phyloP scores from a whole-genome alignment of 495 filamentous ascomycete species.

The Penicillium malachiteum region DNA sequence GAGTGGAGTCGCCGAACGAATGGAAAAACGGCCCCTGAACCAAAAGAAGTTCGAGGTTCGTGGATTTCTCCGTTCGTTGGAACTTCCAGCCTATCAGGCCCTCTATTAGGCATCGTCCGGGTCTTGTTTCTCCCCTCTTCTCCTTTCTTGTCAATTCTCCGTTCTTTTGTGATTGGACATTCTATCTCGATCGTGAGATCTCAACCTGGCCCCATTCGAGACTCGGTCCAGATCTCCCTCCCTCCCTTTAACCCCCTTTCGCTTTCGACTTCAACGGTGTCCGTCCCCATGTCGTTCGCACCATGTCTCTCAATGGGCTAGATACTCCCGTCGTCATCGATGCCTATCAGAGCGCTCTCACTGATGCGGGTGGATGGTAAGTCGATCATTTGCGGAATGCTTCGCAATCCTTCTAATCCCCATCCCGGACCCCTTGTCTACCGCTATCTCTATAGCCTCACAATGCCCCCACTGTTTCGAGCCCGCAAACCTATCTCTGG shows the following conservation, averaged over 20 bases:
- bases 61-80: neutral
- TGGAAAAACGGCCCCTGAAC: constrained; percentile 20
- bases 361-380: constrained; percentile 94
- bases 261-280: neutral
- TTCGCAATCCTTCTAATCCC: constrained; percentile 1
- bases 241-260: constrained; percentile 2
- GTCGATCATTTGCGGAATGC: constrained; percentile 31
- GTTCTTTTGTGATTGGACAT: constrained; percentile 17
- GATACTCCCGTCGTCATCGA: constrained; percentile 78
- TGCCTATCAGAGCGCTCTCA: constrained; percentile 75
- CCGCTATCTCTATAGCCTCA: constrained; percentile 1
- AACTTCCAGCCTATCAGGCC: constrained; percentile 2
- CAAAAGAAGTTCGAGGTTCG: constrained; percentile 8
- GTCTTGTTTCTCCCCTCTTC: neutral
- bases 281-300: constrained; percentile 41
- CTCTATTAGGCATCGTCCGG: neutral
- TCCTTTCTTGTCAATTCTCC: constrained; percentile 2
- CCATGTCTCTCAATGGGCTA: constrained; percentile 97
- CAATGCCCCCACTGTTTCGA: constrained; percentile 11
- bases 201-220: constrained; percentile 10
- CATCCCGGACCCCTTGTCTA: neutral
- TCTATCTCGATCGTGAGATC: constrained; percentile 24
- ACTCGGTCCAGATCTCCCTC: constrained; percentile 9
- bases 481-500: neutral
- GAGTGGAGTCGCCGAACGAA: constrained; percentile 24